These are phyloP conservation scores for Fusarium nurragi DNA, from an alignment of 2,329 filamentous ascomycete genomes.

Conservation along the genomic window DNA sequence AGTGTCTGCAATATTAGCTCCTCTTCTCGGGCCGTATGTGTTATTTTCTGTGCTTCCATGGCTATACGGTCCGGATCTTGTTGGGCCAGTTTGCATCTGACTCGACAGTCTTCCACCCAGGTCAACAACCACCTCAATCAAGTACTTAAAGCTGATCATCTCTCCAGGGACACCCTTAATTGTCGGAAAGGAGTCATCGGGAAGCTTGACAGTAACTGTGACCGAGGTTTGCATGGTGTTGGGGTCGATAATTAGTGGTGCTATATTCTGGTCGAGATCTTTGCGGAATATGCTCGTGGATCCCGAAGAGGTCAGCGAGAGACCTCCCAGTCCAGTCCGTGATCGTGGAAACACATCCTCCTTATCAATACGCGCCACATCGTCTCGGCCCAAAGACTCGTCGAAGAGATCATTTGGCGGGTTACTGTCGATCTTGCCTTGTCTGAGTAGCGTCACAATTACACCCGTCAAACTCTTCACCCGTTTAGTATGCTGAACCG, in stretches of 20 bases:
- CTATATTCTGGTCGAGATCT: conserved; percentile 88
- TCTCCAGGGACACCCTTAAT: conserved; percentile 89
- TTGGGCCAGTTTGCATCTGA: conserved; percentile 71
- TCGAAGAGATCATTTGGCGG: conserved; percentile 63
- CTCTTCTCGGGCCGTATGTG: conserved; percentile 47
- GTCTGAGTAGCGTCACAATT: conserved; percentile 90
- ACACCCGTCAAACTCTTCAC: conserved; percentile 93
- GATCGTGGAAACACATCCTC: conserved; percentile 90
- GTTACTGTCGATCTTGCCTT: conserved; percentile 86
- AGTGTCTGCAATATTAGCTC: conserved; percentile 82
- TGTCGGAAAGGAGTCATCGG: conserved; percentile 90
- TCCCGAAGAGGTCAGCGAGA: conserved; percentile 86
- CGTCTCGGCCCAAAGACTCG: conserved; percentile 65
- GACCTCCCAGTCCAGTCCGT: conserved; percentile 82
- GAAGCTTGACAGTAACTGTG: conserved; percentile 84
- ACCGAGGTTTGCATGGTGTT: conserved; percentile 79
- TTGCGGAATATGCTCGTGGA: conserved; percentile 95
- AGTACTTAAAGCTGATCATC: conserved; percentile 96
- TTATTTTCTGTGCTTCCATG: conserved; percentile 43
- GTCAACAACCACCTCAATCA: conserved; percentile 91
- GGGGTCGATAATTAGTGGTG: conserved; percentile 89
- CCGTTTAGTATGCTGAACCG: conserved; percentile 86
- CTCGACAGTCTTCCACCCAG: conserved; percentile 84
- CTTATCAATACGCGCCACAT: conserved; percentile 74
- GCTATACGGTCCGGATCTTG: conserved; percentile 51